These are phyloP conservation scores for Saturnispora zaruensis DNA, from an alignment of 805 yeast genomes.

Conservation along the genomic window DNA sequence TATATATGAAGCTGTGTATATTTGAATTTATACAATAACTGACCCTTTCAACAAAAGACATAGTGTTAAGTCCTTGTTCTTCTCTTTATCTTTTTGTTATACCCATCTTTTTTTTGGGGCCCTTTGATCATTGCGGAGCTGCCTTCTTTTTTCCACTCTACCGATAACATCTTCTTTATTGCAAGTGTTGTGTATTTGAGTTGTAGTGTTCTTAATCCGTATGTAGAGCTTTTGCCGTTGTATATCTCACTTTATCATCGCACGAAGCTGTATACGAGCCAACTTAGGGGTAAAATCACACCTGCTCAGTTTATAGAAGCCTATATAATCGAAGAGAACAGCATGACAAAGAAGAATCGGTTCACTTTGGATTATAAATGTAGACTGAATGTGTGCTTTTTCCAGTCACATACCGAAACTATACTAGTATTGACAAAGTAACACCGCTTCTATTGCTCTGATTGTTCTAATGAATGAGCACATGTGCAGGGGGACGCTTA, in stretches of 20 bases:
- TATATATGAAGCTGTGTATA: background rate
- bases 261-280: background rate
- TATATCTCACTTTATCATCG: background rate
- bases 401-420: too few species aligned
- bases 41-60: too few species aligned
- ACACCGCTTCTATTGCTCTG: too few species aligned
- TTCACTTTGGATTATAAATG: too few species aligned
- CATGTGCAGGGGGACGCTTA: background rate
- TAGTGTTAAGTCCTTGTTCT: too few species aligned
- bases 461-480: too few species aligned
- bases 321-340: too few species aligned
- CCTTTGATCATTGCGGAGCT: background rate
- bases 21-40: background rate
- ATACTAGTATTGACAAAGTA: too few species aligned
- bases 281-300: too few species aligned
- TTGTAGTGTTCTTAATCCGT: background rate
- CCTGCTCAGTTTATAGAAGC: background rate
- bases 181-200: background rate
- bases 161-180: background rate
- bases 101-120: background rate
- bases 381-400: too few species aligned
- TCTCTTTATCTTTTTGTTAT: background rate
- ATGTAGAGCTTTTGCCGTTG: background rate
- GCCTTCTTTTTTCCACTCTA: background rate
- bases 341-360: too few species aligned